phyloP scores from a whole-genome alignment of 2,329 filamentous ascomycete genomes.

The Colletotrichum spaethianum region DNA sequence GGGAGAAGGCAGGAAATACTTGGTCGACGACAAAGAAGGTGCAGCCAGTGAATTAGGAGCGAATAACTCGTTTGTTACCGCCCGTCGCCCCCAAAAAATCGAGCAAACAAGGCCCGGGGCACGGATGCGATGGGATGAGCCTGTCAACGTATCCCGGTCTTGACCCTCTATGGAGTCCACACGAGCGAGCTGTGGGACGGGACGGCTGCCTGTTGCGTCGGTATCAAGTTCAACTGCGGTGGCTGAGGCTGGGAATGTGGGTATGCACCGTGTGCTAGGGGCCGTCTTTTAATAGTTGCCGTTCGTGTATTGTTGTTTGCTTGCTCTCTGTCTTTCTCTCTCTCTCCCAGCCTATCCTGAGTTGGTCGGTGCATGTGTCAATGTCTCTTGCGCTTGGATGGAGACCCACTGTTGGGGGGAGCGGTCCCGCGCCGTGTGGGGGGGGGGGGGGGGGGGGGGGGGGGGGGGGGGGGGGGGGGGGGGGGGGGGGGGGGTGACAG shows the following conservation, averaged over 20 bases:
- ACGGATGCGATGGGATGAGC: slow-evolving; percentile 29
- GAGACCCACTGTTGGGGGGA: not conserved
- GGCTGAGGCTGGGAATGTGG: slow-evolving; percentile 6
- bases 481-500: too few species aligned
- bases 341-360: too few species aligned
- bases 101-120: not conserved
- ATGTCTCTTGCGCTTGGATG: not conserved
- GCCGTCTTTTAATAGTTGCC: slow-evolving; percentile 4
- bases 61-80: not conserved
- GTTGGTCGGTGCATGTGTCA: not conserved
- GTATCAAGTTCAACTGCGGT: not conserved
- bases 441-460: too few species aligned
- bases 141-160: slow-evolving; percentile 2
- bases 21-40: slow-evolving; percentile 6
- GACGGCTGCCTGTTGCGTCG: slow-evolving; percentile 7
- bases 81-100: not conserved
- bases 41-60: slow-evolving; percentile 12
- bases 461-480: too few species aligned
- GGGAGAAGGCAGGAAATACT: not conserved
- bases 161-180: not conserved
- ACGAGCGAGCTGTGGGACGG: slow-evolving; percentile 3
- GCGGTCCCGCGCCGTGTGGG: not conserved
- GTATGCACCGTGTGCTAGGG: slow-evolving; percentile 3
- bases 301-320: not conserved
- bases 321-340: too few species aligned